A percentile compares a stretch with the other conserved stretches of the same genome.
These are phyloP conservation scores for Vigna radiata DNA, from an alignment of 306 rosid genomes.

Conservation along the genomic window DNA sequence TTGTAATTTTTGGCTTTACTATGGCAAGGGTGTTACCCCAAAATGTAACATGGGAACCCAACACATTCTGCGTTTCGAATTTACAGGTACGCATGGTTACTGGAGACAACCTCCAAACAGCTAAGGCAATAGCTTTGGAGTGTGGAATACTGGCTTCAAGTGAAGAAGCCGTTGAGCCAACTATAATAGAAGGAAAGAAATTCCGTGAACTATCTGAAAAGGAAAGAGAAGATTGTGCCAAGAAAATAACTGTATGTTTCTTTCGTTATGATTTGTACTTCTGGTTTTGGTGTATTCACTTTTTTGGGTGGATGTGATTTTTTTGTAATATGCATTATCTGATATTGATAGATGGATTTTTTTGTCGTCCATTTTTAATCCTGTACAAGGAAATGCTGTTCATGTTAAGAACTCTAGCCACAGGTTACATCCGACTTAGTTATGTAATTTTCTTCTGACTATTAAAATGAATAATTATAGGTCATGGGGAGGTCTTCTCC, in stretches of 20 bases:
- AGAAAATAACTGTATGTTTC: slow-evolving; percentile 66
- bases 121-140: slow-evolving; percentile 94
- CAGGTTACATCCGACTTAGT: slow-evolving; percentile 1
- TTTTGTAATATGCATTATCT: slow-evolving; percentile 32
- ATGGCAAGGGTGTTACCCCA: slow-evolving; percentile 20
- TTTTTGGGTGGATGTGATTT: background rate
- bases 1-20: slow-evolving; percentile 36
- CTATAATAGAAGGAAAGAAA: slow-evolving; percentile 82
- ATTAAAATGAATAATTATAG: slow-evolving; percentile 50
- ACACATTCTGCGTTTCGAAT: slow-evolving; percentile 32
- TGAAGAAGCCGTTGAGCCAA: slow-evolving; percentile 80
- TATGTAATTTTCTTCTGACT: slow-evolving; percentile 28
- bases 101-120: slow-evolving; percentile 94
- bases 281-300: background rate
- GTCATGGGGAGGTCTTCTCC: slow-evolving; percentile 99
- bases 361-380: background rate
- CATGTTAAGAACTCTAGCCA: slow-evolving; percentile 17
- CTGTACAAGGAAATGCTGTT: slow-evolving; percentile 35
- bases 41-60: slow-evolving; percentile 45
- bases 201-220: slow-evolving; percentile 79
- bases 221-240: slow-evolving; percentile 80
- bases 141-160: slow-evolving; percentile 84
- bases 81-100: slow-evolving; percentile 97
- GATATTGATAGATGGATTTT: slow-evolving; percentile 35
- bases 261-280: slow-evolving; percentile 25